phyloP scores from a whole-genome alignment of 306 rosid genomes.

The Corylus heterophylla region DNA sequence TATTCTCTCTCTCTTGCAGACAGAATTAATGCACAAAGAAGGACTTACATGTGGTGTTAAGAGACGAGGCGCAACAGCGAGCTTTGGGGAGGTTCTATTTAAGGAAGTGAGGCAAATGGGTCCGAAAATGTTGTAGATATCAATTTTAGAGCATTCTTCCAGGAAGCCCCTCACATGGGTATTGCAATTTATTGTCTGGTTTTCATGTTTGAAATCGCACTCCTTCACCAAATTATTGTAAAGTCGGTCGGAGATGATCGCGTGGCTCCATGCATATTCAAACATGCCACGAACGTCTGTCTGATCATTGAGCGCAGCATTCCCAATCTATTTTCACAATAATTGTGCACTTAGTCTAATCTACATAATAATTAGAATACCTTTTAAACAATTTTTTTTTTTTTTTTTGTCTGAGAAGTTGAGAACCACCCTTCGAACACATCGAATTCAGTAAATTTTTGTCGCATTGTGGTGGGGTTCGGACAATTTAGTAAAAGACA shows the following conservation, averaged over 20 bases:
- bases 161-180: slow-evolving; percentile 9
- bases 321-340: slow-evolving; percentile 44
- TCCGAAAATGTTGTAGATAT: slow-evolving; percentile 55
- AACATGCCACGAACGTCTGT: slow-evolving; percentile 48
- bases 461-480: no score
- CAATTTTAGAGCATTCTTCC: slow-evolving; percentile 39
- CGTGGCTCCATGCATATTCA: slow-evolving; percentile 69
- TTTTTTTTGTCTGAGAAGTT: no score
- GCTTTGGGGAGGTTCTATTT: not conserved
- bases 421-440: no score
- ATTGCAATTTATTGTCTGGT: slow-evolving; percentile 35
- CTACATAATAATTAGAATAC: no score
- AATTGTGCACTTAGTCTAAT: not conserved
- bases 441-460: no score
- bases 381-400: no score
- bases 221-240: slow-evolving; percentile 25
- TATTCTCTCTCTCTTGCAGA: not conserved
- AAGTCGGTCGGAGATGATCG: slow-evolving; percentile 50
- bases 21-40: not conserved
- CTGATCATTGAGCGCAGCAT: slow-evolving; percentile 46
- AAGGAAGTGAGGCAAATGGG: slow-evolving; percentile 38
- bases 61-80: slow-evolving; percentile 40
- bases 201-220: slow-evolving; percentile 27
- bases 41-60: slow-evolving; percentile 49
- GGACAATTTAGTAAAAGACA: no score